Percentiles rank a stretch among this genome's conserved stretches.
phyloP scores from a whole-genome alignment of 139 green algal genomes.

The Auxenochlorella pyrenoidosa region DNA sequence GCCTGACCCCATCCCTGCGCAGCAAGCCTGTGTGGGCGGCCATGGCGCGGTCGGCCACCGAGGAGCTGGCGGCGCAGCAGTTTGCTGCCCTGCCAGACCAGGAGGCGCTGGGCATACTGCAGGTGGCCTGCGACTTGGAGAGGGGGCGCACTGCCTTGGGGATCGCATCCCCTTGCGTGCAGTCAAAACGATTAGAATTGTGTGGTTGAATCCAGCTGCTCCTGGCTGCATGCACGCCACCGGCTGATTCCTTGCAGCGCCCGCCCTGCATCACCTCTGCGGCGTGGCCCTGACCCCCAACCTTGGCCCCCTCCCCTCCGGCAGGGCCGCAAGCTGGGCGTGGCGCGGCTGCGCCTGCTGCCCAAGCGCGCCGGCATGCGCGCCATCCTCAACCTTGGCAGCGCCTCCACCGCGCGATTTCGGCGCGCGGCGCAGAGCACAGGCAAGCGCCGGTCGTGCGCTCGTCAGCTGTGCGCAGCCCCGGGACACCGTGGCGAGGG shows the following conservation, averaged over 20 bases:
- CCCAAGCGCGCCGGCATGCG: conserved; percentile 82
- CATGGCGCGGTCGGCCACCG: conserved; percentile 49
- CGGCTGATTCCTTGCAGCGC: too few species aligned
- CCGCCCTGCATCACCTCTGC: too few species aligned
- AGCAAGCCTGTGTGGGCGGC: conserved; percentile 86
- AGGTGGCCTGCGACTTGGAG: background rate
- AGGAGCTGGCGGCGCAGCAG: conserved; percentile 47
- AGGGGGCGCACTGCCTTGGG: too few species aligned
- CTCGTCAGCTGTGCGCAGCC: too few species aligned
- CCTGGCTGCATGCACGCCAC: too few species aligned
- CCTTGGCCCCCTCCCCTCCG: background rate
- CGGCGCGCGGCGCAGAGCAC: background rate
- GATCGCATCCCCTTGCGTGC: too few species aligned
- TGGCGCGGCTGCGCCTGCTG: conserved; percentile 79
- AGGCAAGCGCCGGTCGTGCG: background rate
- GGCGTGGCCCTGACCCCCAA: too few species aligned
- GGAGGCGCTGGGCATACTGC: conserved; percentile 54
- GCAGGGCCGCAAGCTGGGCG: conserved; percentile 67
- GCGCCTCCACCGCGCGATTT: conserved; percentile 52
- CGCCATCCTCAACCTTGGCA: conserved; percentile 83
- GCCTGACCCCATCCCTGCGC: background rate
- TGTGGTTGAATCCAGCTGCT: too few species aligned
- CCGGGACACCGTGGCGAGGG: too few species aligned
- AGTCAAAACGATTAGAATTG: too few species aligned
- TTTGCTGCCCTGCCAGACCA: conserved; percentile 39